Base-by-base conservation (phyloP, 345 rosid species). In the Corymbia maculata region DNA sequence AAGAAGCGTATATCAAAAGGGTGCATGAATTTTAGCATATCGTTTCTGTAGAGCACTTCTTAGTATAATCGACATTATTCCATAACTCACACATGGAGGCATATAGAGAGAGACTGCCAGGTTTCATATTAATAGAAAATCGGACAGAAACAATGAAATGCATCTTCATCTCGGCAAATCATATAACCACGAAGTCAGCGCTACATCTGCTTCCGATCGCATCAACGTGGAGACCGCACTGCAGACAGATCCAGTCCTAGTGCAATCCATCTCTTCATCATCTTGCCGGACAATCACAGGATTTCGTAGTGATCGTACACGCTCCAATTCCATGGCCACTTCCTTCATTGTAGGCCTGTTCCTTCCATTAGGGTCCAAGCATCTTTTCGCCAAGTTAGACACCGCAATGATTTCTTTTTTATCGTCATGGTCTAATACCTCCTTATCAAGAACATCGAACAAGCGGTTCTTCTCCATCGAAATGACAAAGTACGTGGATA, bases 341-440 rank as follows among this genome's bases (percentile, higher is more conserved):
- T 90, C 90, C 87, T 61, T 90, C 91, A 90, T 90, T 11, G 87
- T 61, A 15, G 91, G 91, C 64, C 91, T 80, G 59, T 49, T 51
- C 13, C 89, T 85, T 32, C 90, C 88, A 11, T 66, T 88, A 52
- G 80, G 50, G 13, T 42, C 44, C 50, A 90, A 45, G 87, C 91
- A 85, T 47, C 86, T 50, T 85, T 79, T 86, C 11, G 87, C 91
- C n/a, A 90, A 88, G 49, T 80, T 87, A 28, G 91, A 88, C 13
- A 90, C 85, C 8, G 22, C 32, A 19, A 30, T 42, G 3, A 89
- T 85, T 87, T 86, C 88, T 79, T 87, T 87, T 57, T 32, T 55
- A 19, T 28, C 52, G 14, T 68, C 87, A 8, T 89, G 87, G 13
- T 84, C 57, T 44, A 79, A 14, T 17, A 89, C 47, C 42, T 51